These are phyloP conservation scores for Pouteria glomerata DNA, from an alignment of 148 eudicot genomes.

Conservation along the genomic window DNA sequence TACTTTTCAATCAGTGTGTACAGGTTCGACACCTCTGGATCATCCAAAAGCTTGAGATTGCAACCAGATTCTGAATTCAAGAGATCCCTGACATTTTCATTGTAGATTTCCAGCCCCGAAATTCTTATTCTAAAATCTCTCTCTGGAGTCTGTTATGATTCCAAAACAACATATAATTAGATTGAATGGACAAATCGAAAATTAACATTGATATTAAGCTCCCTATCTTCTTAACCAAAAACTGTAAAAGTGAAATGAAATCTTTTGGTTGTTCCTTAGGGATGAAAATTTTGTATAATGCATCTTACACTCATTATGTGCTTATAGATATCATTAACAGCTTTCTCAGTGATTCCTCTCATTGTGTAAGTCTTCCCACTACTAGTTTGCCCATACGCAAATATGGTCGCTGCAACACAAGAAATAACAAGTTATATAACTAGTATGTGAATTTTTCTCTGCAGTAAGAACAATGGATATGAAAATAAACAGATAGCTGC, in stretches of 20 bases:
- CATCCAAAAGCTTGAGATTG: slow-evolving; percentile 87
- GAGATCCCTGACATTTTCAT: slow-evolving; percentile 88
- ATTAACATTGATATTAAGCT: not conserved
- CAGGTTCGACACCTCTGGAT: slow-evolving; percentile 77
- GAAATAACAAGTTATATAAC: not conserved
- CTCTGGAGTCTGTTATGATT: slow-evolving; percentile 64
- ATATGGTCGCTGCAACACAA: slow-evolving; percentile 68
- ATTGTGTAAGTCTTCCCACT: slow-evolving; percentile 95
- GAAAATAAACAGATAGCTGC: not conserved
- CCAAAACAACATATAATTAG: slow-evolving; percentile 11
- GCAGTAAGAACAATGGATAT: not conserved
- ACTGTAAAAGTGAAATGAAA: not conserved
- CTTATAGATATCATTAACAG: slow-evolving; percentile 60
- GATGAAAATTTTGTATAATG: not conserved
- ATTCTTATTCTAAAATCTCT: slow-evolving; percentile 74
- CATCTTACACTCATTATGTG: slow-evolving; percentile 58
- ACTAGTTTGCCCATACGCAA: slow-evolving; percentile 98
- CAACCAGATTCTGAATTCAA: slow-evolving; percentile 82
- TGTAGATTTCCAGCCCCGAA: slow-evolving; percentile 90
- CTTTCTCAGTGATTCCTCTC: slow-evolving; percentile 93
- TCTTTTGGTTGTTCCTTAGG: no score
- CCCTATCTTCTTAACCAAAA: not conserved
- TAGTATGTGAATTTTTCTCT: not conserved
- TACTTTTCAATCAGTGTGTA: not conserved
- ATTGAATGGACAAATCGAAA: not conserved